A percentile compares a stretch with the other conserved stretches of the same genome.
phyloP scores from a whole-genome alignment of 352 stramenopile species.

The Detonula confervacea region DNA sequence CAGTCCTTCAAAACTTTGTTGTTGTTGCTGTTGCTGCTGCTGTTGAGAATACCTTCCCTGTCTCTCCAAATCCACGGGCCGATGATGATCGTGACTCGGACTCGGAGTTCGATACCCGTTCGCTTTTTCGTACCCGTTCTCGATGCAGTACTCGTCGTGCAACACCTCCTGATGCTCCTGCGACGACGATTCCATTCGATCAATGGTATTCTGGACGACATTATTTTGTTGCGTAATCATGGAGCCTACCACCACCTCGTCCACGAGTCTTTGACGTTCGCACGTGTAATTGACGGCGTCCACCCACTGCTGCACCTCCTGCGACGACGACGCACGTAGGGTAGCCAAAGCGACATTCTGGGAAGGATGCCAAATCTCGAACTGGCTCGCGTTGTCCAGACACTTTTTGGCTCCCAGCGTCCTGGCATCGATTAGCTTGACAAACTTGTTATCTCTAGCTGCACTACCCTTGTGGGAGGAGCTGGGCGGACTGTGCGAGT shows the following conservation, averaged over 20 bases:
- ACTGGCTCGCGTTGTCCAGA: conserved; percentile 13
- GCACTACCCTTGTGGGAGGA: neutral
- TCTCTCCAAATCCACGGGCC: too few species aligned
- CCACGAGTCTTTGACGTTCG: conserved; percentile 29
- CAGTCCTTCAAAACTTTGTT: too few species aligned
- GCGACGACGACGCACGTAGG: conserved; percentile 14
- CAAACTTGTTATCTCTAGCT: too few species aligned
- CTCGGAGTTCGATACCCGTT: neutral
- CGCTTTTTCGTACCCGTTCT: neutral
- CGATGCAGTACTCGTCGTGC: too few species aligned
- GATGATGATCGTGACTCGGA: too few species aligned
- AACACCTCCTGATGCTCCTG: too few species aligned
- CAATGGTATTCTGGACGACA: neutral
- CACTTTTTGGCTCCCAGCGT: conserved; percentile 1
- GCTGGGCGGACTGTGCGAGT: conserved; percentile 28
- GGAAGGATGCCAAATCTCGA: conserved; percentile 31
- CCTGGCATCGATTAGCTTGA: conserved; percentile 24
- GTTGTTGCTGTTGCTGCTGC: too few species aligned
- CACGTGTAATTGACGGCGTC: conserved; percentile 20
- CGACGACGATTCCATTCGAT: neutral
- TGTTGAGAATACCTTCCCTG: too few species aligned
- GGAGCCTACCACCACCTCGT: conserved; percentile 34
- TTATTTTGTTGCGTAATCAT: neutral
- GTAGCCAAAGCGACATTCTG: conserved; percentile 10
- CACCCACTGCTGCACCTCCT: conserved; percentile 27